phyloP scores from a whole-genome alignment of 208 protist genomes.

The Herpetomonas tarakana region DNA sequence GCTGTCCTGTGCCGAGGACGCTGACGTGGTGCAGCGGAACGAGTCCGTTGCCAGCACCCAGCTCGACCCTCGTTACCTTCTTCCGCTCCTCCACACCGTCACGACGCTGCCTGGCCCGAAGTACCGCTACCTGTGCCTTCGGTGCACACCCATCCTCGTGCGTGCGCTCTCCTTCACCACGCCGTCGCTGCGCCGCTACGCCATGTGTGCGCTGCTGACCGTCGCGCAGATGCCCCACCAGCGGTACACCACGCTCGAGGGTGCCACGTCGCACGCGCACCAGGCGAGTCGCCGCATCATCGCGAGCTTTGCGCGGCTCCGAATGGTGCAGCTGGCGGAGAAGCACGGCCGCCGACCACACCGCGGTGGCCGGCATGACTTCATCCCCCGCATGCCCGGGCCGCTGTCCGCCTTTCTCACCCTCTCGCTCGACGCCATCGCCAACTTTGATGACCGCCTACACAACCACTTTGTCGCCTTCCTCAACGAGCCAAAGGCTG shows the following conservation, averaged over 20 bases:
- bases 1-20: conserved; percentile 39
- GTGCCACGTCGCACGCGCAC: conserved; percentile 38
- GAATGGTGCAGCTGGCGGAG: conserved; percentile 48
- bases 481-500: conserved; percentile 42
- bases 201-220: conserved; percentile 29
- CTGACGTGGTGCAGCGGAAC: conserved; percentile 41
- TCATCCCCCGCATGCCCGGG: conserved; percentile 63
- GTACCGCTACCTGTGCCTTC: conserved; percentile 35
- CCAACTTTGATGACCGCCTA: conserved; percentile 44
- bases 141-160: conserved; percentile 59
- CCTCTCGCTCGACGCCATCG: conserved; percentile 43
- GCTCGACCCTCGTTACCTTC: conserved; percentile 78
- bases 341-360: conserved; percentile 13
- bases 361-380: not conserved
- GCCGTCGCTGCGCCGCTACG: conserved; percentile 37
- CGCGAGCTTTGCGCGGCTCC: conserved; percentile 67
- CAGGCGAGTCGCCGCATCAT: conserved; percentile 55
- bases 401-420: conserved; percentile 68
- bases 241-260: not conserved
- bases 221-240: not conserved
- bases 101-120: conserved; percentile 41
- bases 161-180: conserved; percentile 74
- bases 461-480: conserved; percentile 80
- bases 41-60: conserved; percentile 17
- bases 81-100: conserved; percentile 79